Conservation (phyloP, 352 stramenopile species). For the Globisporangium perplexum region DNA sequence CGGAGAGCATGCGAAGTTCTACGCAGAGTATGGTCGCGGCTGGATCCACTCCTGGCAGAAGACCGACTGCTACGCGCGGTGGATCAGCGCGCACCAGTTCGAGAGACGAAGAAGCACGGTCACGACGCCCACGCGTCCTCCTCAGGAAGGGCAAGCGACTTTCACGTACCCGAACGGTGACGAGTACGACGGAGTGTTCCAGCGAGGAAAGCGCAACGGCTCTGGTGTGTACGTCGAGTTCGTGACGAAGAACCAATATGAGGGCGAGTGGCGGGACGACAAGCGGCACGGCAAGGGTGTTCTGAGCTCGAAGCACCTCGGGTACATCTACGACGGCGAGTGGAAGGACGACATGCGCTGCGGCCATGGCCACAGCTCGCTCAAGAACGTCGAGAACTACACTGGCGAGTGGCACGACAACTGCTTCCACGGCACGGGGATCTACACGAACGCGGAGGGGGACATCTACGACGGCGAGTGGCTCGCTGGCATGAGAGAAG, state of each 20-base stretch:
- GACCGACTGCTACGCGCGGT: conserved; percentile 57
- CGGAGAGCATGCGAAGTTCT: conserved; percentile 33
- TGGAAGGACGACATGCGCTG: conserved; percentile 68
- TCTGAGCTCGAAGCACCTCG: conserved; percentile 47
- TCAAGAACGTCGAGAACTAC: conserved; percentile 71
- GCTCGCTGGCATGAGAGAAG: conserved; percentile 38
- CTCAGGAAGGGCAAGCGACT: conserved; percentile 30
- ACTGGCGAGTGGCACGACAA: conserved; percentile 61
- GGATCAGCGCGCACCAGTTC: conserved; percentile 26
- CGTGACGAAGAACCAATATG: conserved; percentile 70
- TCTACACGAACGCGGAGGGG: conserved; percentile 55
- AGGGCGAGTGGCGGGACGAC: conserved; percentile 67
- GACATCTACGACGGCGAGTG: conserved; percentile 75
- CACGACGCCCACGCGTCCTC: conserved; percentile 15
- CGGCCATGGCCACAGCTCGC: conserved; percentile 62
- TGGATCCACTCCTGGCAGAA: conserved; percentile 64
- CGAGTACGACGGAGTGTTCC: conserved; percentile 73
- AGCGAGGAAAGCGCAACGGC: conserved; percentile 58
- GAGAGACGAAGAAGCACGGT: conserved; percentile 26
- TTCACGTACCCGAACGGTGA: conserved; percentile 75
- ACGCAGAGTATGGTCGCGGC: conserved; percentile 44
- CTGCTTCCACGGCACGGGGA: conserved; percentile 53
- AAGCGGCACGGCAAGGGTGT: conserved; percentile 65
- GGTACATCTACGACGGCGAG: conserved; percentile 77
- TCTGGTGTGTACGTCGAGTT: conserved; percentile 71